Percentiles rank a stretch among this genome's conserved stretches.
Evolutionary conservation across 306 rosid species (phyloP).

Genomic region (Amphicarpaea edgeworthii): DNA sequence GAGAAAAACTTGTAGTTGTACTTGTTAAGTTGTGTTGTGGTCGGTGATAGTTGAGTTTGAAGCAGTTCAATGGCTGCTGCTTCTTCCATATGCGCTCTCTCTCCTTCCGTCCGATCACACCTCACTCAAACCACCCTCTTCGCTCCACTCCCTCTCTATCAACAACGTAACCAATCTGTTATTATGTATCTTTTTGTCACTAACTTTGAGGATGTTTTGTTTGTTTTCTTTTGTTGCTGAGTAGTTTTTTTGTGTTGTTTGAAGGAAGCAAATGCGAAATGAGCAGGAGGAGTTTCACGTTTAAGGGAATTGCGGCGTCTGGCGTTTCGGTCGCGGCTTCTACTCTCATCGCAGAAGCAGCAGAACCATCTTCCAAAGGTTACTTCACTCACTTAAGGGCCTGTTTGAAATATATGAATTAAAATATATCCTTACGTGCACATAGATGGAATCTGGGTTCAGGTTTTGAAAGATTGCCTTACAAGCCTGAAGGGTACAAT

Average conservation of each 20-base stretch:
- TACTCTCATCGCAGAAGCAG: constrained; percentile 58
- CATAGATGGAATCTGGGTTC: constrained; percentile 23
- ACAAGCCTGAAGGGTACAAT: constrained; percentile 77
- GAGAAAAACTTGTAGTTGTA: too few species aligned
- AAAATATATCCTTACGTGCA: background rate
- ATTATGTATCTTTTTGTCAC: background rate
- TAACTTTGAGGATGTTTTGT: background rate
- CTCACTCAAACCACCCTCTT: constrained; percentile 51
- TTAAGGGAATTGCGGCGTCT: constrained; percentile 78
- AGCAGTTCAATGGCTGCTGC: constrained; percentile 63
- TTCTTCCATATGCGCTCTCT: constrained; percentile 58
- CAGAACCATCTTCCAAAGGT: constrained; percentile 68
- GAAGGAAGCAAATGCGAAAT: constrained; percentile 85
- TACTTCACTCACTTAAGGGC: too few species aligned
- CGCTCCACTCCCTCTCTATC: constrained; percentile 45
- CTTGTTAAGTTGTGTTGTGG: too few species aligned
- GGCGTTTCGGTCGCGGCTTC: constrained; percentile 75
- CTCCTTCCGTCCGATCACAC: constrained; percentile 57
- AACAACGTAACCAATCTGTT: constrained; percentile 40
- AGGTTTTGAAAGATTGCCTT: constrained; percentile 76
- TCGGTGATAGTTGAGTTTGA: background rate
- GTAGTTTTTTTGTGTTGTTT: constrained; percentile 14
- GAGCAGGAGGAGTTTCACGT: constrained; percentile 66
- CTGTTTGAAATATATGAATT: too few species aligned
- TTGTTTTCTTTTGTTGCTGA: too few species aligned